Evolutionary conservation across 148 eudicot species (phyloP).

Genomic region (Silene latifolia): DNA sequence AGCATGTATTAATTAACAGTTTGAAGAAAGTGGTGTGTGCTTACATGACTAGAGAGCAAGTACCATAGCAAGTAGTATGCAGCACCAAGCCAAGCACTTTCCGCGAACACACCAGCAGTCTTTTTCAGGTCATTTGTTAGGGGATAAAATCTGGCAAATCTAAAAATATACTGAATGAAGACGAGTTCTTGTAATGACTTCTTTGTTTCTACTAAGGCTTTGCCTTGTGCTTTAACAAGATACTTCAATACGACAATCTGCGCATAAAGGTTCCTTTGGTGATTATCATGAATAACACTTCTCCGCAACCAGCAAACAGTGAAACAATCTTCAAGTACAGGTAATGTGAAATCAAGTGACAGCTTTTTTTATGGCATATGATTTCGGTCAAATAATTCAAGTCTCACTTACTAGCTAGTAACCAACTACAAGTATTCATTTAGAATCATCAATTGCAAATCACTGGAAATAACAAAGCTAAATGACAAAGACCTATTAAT

Average conservation of each 20-base stretch:
- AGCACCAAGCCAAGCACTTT: slow-evolving; percentile 99
- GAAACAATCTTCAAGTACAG: too few relatives aligned
- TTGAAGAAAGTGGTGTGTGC: slow-evolving; percentile 15
- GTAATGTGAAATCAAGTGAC: too few relatives aligned
- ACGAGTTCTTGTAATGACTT: slow-evolving; percentile 62
- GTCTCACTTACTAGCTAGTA: neutral
- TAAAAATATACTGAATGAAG: slow-evolving; percentile 76
- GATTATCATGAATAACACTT: too few relatives aligned
- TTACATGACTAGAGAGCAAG: slow-evolving; percentile 99
- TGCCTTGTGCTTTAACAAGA: slow-evolving; percentile 65
- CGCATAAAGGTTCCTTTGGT: too few relatives aligned
- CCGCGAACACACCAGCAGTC: slow-evolving; percentile 94
- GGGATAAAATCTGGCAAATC: slow-evolving; percentile 69
- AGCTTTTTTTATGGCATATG: too few relatives aligned
- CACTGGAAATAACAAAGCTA: neutral
- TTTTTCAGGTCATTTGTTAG: slow-evolving; percentile 86
- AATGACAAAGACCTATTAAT: neutral
- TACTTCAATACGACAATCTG: slow-evolving; percentile 48
- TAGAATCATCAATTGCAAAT: neutral
- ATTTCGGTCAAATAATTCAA: neutral
- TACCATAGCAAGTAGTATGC: slow-evolving; percentile 81
- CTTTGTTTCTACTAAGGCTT: slow-evolving; percentile 74
- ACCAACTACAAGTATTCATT: neutral
- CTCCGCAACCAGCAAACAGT: neutral
- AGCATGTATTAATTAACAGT: neutral